A percentile compares a stretch with the other conserved stretches of the same genome.
Evolutionary conservation across 805 yeast species (phyloP).

Genomic region (Candida insectorum): DNA sequence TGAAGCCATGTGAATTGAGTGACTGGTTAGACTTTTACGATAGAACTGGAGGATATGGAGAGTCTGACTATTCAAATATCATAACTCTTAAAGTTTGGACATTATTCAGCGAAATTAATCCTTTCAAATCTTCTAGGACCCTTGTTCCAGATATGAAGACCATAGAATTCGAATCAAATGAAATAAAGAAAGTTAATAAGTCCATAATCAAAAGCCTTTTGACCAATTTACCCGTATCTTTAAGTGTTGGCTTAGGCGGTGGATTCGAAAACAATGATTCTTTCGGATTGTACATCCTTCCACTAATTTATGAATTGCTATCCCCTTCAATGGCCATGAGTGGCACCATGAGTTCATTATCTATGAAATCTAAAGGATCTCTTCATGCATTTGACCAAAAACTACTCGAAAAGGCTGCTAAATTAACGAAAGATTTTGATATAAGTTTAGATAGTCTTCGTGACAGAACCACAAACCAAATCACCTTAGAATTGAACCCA

Average conservation of each 20-base stretch:
- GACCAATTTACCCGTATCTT: slow-evolving; percentile 24
- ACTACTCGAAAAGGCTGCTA: slow-evolving; percentile 34
- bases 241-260: slow-evolving; percentile 27
- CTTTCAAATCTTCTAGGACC: slow-evolving; percentile 13
- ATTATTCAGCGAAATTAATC: slow-evolving; percentile 59
- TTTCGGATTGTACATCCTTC: slow-evolving; percentile 29
- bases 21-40: slow-evolving; percentile 82
- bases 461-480: slow-evolving; percentile 29
- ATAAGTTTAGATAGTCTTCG: slow-evolving; percentile 36
- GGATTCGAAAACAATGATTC: slow-evolving; percentile 19
- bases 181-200: slow-evolving; percentile 28
- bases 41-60: slow-evolving; percentile 34
- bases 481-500: slow-evolving; percentile 28
- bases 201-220: slow-evolving; percentile 29
- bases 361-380: slow-evolving; percentile 17
- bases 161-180: slow-evolving; percentile 39
- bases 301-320: slow-evolving; percentile 29
- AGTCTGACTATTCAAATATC: slow-evolving; percentile 51
- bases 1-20: slow-evolving; percentile 56
- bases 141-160: slow-evolving; percentile 30
- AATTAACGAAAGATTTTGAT: slow-evolving; percentile 35
- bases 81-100: slow-evolving; percentile 62
- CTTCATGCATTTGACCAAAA: slow-evolving; percentile 26
- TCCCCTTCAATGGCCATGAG: slow-evolving; percentile 22
- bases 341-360: slow-evolving; percentile 14